Conservation (phyloP, 2,329 filamentous ascomycete genomes). For the Aureobasidium melanogenum region DNA sequence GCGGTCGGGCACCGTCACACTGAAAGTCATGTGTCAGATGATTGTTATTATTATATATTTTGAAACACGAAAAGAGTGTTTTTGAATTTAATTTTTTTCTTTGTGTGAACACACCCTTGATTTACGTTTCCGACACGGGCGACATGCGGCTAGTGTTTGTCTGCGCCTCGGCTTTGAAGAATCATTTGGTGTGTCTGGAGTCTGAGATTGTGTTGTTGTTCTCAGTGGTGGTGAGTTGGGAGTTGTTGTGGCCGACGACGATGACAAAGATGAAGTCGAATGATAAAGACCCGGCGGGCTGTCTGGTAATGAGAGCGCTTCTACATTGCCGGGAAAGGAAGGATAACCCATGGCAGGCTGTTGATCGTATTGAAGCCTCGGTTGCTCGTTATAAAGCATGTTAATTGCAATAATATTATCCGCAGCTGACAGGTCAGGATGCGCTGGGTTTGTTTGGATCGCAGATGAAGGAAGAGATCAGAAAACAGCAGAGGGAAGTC, state of each 20-base stretch:
- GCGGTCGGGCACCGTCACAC: constrained; percentile 3
- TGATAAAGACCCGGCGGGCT: not conserved
- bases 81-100: not conserved
- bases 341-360: not conserved
- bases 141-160: constrained; percentile 8
- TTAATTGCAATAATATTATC: not conserved
- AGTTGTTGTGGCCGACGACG: not conserved
- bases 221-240: not conserved
- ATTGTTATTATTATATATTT: not conserved
- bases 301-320: not conserved
- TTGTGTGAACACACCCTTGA: not conserved
- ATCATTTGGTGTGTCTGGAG: not conserved
- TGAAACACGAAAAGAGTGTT: not conserved
- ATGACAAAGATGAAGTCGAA: not conserved
- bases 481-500: not conserved
- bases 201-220: not conserved
- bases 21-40: not conserved
- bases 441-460: not conserved
- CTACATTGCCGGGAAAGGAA: not conserved
- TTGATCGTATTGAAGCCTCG: not conserved
- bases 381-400: not conserved
- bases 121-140: constrained; percentile 4
- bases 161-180: not conserved
- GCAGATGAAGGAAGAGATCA: not conserved
- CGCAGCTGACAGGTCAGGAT: not conserved